These are phyloP conservation scores for Panicum virgatum DNA, from an alignment of 202 grass and related monocot genomes.

Conservation along the genomic window DNA sequence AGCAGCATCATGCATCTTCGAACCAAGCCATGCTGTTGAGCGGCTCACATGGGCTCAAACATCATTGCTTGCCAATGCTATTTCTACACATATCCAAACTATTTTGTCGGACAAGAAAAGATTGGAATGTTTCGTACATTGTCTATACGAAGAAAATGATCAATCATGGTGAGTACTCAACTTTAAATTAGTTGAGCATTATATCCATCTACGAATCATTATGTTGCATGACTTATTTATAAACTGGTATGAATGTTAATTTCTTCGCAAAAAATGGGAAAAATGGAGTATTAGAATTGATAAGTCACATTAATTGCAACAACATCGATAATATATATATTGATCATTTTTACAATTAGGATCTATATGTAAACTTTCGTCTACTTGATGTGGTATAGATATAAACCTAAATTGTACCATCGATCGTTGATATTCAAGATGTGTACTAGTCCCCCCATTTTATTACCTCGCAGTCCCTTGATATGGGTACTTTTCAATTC, in stretches of 20 bases:
- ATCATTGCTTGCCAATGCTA: conserved; percentile 45
- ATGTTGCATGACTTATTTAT: neutral
- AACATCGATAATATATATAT: neutral
- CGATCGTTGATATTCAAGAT: neutral
- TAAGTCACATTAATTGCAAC: neutral
- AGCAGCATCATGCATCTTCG: conserved; percentile 60
- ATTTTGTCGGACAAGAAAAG: conserved; percentile 5
- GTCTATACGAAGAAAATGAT: conserved; percentile 31
- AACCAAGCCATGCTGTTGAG: conserved; percentile 58
- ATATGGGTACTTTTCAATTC: neutral
- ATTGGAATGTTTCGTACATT: conserved; percentile 33
- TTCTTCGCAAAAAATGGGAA: neutral
- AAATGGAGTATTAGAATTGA: neutral
- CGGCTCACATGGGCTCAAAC: conserved; percentile 64
- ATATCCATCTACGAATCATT: neutral
- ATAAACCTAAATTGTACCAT: too few species aligned
- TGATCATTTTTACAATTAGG: neutral
- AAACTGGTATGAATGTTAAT: neutral
- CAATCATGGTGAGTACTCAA: conserved; percentile 36
- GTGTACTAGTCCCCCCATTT: neutral
- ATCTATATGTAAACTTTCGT: neutral
- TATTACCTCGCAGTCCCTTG: neutral
- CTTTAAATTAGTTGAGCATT: neutral
- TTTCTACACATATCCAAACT: conserved; percentile 35
- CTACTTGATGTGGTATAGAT: neutral